These are phyloP conservation scores for Suhomyces faveliae DNA, from an alignment of 805 yeast genomes.

Conservation along the genomic window DNA sequence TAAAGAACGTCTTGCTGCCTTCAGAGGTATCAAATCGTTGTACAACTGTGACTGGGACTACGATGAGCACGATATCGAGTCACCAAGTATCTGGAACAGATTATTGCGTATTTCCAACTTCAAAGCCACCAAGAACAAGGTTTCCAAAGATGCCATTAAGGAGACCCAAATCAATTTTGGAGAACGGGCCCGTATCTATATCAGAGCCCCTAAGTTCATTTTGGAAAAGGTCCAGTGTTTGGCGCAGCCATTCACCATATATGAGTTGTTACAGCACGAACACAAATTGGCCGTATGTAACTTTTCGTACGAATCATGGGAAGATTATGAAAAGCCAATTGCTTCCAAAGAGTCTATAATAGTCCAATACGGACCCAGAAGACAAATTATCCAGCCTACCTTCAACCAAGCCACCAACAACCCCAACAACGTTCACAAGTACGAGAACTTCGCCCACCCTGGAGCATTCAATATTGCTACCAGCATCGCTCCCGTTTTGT, in stretches of 20 bases:
- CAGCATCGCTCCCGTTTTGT: constrained; percentile 80
- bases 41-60: constrained; percentile 83
- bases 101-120: constrained; percentile 72
- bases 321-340: constrained; percentile 81
- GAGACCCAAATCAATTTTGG: constrained; percentile 54
- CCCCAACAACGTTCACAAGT: constrained; percentile 83
- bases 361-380: constrained; percentile 91
- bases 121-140: constrained; percentile 69
- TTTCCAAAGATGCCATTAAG: constrained; percentile 56
- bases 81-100: constrained; percentile 77
- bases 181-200: constrained; percentile 54
- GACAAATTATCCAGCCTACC: constrained; percentile 77
- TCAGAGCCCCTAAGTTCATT: constrained; percentile 55
- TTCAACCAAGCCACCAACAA: constrained; percentile 77
- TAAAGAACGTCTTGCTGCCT: constrained; percentile 68
- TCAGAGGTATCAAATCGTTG: constrained; percentile 84
- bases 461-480: constrained; percentile 74
- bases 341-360: constrained; percentile 78
- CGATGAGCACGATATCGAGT: constrained; percentile 73
- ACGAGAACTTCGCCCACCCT: constrained; percentile 77
- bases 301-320: constrained; percentile 83
- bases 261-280: constrained; percentile 79
- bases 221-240: constrained; percentile 44
- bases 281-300: constrained; percentile 82
- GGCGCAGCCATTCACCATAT: constrained; percentile 57